Conservation (phyloP, 495 filamentous ascomycete genomes). For the Penicillium odoratum region DNA sequence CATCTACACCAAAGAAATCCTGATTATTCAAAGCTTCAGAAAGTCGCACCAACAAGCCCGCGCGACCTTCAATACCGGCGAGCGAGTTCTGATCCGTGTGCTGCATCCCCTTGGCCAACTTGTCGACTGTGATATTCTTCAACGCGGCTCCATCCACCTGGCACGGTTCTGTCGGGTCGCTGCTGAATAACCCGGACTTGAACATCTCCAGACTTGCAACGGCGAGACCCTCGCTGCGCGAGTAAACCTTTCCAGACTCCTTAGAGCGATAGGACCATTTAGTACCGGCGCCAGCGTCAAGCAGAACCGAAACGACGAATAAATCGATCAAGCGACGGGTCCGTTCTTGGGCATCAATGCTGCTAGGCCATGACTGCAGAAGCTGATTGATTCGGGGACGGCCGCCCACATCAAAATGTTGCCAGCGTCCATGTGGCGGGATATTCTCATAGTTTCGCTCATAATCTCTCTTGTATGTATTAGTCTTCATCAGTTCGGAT, state of each 20-base stretch:
- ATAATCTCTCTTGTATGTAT: conserved; percentile 69
- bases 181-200: conserved; percentile 89
- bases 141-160: conserved; percentile 87
- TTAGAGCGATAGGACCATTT: conserved; percentile 83
- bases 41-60: conserved; percentile 75
- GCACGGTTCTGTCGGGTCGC: conserved; percentile 73
- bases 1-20: conserved; percentile 82
- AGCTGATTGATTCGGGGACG: conserved; percentile 65
- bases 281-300: conserved; percentile 67
- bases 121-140: conserved; percentile 69
- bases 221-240: conserved; percentile 87
- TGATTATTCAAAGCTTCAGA: conserved; percentile 75
- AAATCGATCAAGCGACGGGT: conserved; percentile 66
- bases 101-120: conserved; percentile 78
- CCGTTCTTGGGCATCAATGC: conserved; percentile 60
- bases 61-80: conserved; percentile 83
- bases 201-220: conserved; percentile 98
- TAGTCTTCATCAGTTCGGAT: background rate
- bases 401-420: conserved; percentile 71
- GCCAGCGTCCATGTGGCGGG: conserved; percentile 70
- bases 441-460: conserved; percentile 83
- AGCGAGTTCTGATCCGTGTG: conserved; percentile 79
- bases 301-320: conserved; percentile 66
- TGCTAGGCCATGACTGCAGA: conserved; percentile 62
- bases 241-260: conserved; percentile 82